A percentile compares a stretch with the other conserved stretches of the same genome.
These are phyloP conservation scores for Fusarium sublunatum DNA, from an alignment of 2,329 filamentous ascomycete genomes.

Conservation along the genomic window DNA sequence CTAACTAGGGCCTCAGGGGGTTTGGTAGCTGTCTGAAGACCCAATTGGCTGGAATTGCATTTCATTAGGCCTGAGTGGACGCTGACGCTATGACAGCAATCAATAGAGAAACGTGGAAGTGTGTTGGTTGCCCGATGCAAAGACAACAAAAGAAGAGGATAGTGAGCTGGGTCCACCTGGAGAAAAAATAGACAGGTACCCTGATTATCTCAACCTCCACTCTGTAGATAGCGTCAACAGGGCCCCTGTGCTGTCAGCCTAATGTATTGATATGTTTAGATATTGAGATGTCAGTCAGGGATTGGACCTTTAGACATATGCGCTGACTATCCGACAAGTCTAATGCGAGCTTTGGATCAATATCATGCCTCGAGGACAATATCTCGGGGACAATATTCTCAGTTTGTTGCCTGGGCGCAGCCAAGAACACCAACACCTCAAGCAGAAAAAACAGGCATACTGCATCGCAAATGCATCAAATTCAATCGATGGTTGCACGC, in stretches of 20 bases:
- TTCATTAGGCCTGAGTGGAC: conserved; percentile 35
- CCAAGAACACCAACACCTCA: conserved; percentile 6
- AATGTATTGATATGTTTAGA: too few relatives aligned
- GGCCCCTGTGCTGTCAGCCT: too few relatives aligned
- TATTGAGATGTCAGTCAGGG: too few relatives aligned
- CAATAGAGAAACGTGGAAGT: conserved; percentile 43
- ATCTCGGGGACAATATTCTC: not conserved
- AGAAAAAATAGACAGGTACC: conserved; percentile 10
- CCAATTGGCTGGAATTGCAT: conserved; percentile 15
- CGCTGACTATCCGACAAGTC: too few relatives aligned
- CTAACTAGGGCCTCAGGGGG: conserved; percentile 11
- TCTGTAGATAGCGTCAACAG: too few relatives aligned
- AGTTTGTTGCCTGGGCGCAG: not conserved
- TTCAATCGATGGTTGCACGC: conserved; percentile 15
- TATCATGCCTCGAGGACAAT: too few relatives aligned
- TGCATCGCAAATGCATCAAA: conserved; percentile 19
- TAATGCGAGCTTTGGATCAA: too few relatives aligned
- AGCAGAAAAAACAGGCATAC: conserved; percentile 20
- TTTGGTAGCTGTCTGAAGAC: conserved; percentile 18
- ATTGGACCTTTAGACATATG: too few relatives aligned
- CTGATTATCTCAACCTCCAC: too few relatives aligned
- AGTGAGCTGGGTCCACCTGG: conserved; percentile 25
- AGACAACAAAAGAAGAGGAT: conserved; percentile 30
- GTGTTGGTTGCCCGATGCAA: conserved; percentile 2
- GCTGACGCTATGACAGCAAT: conserved; percentile 18